Evolutionary conservation across 1,139 yeast genomes (phyloP).

Genomic region (Scheffersomyces titani): DNA sequence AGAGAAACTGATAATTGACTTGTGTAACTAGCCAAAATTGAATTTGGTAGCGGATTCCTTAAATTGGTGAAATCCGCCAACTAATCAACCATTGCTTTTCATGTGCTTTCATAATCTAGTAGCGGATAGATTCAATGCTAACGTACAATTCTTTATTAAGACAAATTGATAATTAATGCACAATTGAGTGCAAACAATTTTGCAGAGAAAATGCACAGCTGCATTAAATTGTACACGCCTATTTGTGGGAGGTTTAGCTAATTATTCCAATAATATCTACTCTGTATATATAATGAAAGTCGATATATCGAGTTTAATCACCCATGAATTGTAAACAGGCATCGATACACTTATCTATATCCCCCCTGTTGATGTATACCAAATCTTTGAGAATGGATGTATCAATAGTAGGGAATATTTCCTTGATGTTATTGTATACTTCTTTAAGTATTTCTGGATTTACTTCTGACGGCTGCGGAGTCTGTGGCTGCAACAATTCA

Average conservation of each 20-base stretch:
- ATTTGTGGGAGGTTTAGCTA: neutral
- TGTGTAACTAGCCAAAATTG: neutral
- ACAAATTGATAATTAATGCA: neutral
- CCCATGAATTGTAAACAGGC: slow-evolving; percentile 45
- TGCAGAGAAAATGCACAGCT: neutral
- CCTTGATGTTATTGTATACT: slow-evolving; percentile 48
- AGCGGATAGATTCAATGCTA: neutral
- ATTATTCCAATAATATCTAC: neutral
- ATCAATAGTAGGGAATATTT: slow-evolving; percentile 80
- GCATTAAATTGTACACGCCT: neutral
- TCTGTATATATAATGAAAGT: neutral
- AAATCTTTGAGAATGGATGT: slow-evolving; percentile 69
- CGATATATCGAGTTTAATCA: slow-evolving; percentile 4
- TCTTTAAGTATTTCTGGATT: slow-evolving; percentile 18
- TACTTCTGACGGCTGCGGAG: neutral
- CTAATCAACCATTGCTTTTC: neutral
- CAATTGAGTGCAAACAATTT: neutral
- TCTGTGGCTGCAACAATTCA: slow-evolving; percentile 5
- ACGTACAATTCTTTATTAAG: neutral
- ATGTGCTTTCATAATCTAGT: neutral
- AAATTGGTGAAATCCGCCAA: neutral
- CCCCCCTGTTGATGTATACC: slow-evolving; percentile 63
- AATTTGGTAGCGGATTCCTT: neutral
- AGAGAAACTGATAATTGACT: neutral
- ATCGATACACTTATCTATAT: slow-evolving; percentile 77